Evolutionary conservation across 306 rosid species (phyloP).

Genomic region (Pyrus betulifolia): DNA sequence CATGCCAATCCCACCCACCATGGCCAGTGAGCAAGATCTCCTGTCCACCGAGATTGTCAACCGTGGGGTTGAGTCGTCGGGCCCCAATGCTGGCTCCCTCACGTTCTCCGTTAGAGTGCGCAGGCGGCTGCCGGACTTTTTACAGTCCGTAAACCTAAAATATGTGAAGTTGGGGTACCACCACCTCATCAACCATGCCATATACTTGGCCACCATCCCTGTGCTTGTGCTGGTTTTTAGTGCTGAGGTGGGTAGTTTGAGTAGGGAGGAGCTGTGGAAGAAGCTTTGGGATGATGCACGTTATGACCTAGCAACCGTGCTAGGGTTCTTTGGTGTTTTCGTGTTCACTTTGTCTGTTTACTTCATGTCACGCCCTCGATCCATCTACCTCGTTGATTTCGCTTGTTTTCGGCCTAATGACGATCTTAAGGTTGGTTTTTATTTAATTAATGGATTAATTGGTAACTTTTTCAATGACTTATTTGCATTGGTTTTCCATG

Average conservation of each 20-base stretch:
- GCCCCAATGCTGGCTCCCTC: conserved; percentile 88
- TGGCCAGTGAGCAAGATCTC: conserved; percentile 68
- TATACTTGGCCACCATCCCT: conserved; percentile 76
- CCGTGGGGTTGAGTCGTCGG: conserved; percentile 73
- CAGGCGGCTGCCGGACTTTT: conserved; percentile 77
- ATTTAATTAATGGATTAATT: background rate
- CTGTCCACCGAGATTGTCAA: conserved; percentile 86
- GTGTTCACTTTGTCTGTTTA: conserved; percentile 80
- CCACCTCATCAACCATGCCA: conserved; percentile 80
- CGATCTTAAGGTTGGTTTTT: conserved; percentile 53
- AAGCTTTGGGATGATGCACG: conserved; percentile 81
- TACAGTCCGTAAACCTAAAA: conserved; percentile 88
- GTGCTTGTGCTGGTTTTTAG: conserved; percentile 70
- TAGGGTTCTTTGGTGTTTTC: conserved; percentile 66
- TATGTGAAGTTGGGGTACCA: conserved; percentile 89
- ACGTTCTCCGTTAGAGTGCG: conserved; percentile 84
- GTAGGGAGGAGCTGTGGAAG: conserved; percentile 75
- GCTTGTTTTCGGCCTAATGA: conserved; percentile 66
- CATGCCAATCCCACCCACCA: conserved; percentile 1
- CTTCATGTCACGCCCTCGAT: conserved; percentile 84
- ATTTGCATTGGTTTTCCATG: background rate
- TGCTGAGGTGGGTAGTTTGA: conserved; percentile 82
- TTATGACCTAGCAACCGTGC: conserved; percentile 74
- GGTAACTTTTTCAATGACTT: background rate
- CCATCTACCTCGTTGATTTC: conserved; percentile 80